These are phyloP conservation scores for Calonectria pseudoturangicola DNA, from an alignment of 2,329 filamentous ascomycete genomes.

Conservation along the genomic window DNA sequence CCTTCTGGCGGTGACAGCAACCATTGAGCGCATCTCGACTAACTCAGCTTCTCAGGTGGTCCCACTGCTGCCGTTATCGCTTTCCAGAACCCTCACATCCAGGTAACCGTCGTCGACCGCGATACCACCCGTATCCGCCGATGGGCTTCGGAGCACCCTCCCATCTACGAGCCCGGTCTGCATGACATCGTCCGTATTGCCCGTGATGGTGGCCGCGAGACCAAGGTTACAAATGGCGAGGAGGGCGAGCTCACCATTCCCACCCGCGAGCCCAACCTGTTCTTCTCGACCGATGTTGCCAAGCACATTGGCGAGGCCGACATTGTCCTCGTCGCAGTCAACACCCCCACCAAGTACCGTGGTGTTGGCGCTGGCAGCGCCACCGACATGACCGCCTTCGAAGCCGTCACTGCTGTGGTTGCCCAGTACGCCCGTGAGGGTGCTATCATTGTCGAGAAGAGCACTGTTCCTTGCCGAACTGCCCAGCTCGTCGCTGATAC, in stretches of 20 bases:
- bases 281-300: conserved; percentile 82
- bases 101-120: conserved; percentile 84
- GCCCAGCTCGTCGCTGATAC: conserved; percentile 81
- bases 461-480: conserved; percentile 85
- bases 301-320: conserved; percentile 80
- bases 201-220: conserved; percentile 73
- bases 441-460: conserved; percentile 88
- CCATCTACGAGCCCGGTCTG: conserved; percentile 85
- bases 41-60: conserved; percentile 70
- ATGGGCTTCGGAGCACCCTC: conserved; percentile 84
- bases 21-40: conserved; percentile 44
- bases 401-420: conserved; percentile 80
- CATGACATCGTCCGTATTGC: conserved; percentile 79
- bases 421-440: conserved; percentile 79
- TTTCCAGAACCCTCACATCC: conserved; percentile 81
- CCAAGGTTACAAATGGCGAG: conserved; percentile 61
- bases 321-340: conserved; percentile 84
- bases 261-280: conserved; percentile 77
- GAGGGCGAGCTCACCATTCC: conserved; percentile 60
- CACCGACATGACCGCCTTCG: conserved; percentile 83
- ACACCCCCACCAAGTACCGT: conserved; percentile 84
- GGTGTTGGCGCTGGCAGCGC: conserved; percentile 82
- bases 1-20: conserved; percentile 35
- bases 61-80: conserved; percentile 86
- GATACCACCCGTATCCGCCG: conserved; percentile 78